Evolutionary conservation across 257 asterid genomes (phyloP).

Genomic region (Euphrasia confusa): DNA sequence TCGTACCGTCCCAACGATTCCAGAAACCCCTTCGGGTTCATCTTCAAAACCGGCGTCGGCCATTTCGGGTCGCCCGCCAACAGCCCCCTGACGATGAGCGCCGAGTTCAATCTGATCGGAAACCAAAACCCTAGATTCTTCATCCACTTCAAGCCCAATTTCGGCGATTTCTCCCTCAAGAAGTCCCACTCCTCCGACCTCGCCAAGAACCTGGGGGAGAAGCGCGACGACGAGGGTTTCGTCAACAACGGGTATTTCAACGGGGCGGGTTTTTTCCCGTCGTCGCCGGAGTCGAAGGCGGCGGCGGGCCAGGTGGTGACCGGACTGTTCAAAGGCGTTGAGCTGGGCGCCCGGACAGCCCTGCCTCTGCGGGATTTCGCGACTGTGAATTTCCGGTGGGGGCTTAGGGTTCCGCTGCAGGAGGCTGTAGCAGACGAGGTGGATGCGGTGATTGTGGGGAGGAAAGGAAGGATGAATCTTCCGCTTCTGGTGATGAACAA

Average conservation of each 20-base stretch:
- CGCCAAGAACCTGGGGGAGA: conserved; percentile 31
- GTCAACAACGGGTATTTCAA: conserved; percentile 32
- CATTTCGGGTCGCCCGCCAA: conserved; percentile 73
- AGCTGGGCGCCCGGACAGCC: conserved; percentile 61
- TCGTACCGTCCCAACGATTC: conserved; percentile 79
- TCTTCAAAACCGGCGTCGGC: conserved; percentile 86
- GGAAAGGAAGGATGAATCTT: conserved; percentile 36
- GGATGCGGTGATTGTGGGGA: conserved; percentile 49
- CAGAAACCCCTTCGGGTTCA: conserved; percentile 61
- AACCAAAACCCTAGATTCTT: conserved; percentile 72
- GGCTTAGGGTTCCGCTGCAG: conserved; percentile 61
- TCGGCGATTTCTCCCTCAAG: conserved; percentile 71
- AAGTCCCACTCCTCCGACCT: conserved; percentile 56
- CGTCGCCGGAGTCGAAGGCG: conserved; percentile 46
- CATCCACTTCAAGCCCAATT: conserved; percentile 73
- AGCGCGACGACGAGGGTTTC: conserved; percentile 21
- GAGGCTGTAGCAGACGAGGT: conserved; percentile 32
- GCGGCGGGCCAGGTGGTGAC: conserved; percentile 49
- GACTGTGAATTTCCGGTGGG: conserved; percentile 71
- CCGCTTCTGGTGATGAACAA: conserved; percentile 82
- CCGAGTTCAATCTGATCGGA: conserved; percentile 64
- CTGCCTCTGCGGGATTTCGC: conserved; percentile 58
- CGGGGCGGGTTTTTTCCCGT: conserved; percentile 36
- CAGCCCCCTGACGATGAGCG: conserved; percentile 89
- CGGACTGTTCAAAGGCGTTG: conserved; percentile 46